Evolutionary conservation across 441 rosid species (phyloP), one percentile per base, ranked within the genome.

Genomic region (Gossypium gossypioides): DNA sequence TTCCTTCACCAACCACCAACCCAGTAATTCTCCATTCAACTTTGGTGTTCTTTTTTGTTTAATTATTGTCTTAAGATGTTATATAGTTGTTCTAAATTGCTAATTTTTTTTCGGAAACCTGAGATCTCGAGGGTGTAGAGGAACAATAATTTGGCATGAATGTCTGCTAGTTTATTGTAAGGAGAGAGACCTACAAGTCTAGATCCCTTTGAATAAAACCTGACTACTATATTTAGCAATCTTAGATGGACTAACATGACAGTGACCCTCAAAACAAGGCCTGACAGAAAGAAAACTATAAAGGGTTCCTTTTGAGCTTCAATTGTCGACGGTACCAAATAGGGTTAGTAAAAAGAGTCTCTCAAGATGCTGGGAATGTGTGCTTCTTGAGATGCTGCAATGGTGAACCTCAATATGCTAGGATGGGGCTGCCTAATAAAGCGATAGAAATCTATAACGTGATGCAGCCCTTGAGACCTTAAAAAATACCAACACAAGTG

Each of bases 1-100:
- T 94, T 94, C 79, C 88, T 94, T 82, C 90, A 90, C 76, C 93
- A 94, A 63, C 81, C 98, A 70, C 96, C 98, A 21, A 72, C 96
- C 37, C 89, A 94, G 97, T 94, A 89, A 76, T 75, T 25, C 77
- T 73, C 75, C 63, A 34, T 25, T 6, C 42, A 61, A 21, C 73
- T 16, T 0, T 68, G 6, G 15, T 79, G 72, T 62, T 51, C 44
- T 37, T 37, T 37, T 37, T 37, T 32, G 71, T 10, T 46, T 56
- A 2, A 6, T 2, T 6, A 59, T 44, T 65, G n/a, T 44, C 25
- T 13, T 7, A 32, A 40, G 52, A 21, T 58, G 55, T 51, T 29
- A 21, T 64, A 4, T 66, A 19, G 7, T 57, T 12, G 12, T 52
- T 27, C 37, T 52, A 55, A 66, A 18, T 69, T 51, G 24, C 24